These are phyloP conservation scores for Vanrija humicola DNA, from an alignment of 1,284 basidiomycete genomes.

Conservation along the genomic window DNA sequence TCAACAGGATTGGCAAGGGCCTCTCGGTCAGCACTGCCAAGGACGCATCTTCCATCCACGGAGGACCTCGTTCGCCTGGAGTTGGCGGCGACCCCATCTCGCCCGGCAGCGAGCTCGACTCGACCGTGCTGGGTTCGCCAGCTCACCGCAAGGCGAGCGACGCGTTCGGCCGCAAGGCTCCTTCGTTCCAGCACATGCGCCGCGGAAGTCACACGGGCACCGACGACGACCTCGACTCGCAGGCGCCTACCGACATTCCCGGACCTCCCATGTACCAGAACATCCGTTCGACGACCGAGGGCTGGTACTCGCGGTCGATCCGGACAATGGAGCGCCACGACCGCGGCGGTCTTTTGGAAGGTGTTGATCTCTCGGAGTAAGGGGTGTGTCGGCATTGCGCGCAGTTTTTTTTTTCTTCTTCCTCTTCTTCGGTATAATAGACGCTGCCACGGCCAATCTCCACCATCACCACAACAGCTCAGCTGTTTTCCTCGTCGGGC, in stretches of 20 bases:
- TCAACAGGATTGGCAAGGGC: constrained; percentile 16
- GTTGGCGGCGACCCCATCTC: constrained; percentile 1
- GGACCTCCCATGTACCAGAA: constrained; percentile 32
- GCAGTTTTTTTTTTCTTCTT: no score
- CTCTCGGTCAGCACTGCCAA: constrained; percentile 20
- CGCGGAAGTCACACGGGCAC: constrained; percentile 2
- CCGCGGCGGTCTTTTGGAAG: constrained; percentile 21
- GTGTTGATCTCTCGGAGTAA: constrained; percentile 17
- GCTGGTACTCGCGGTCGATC: constrained; percentile 38
- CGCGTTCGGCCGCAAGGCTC: constrained; percentile 8
- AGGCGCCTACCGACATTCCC: constrained; percentile 7
- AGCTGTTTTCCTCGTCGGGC: no score
- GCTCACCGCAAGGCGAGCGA: background rate
- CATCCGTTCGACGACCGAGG: constrained; percentile 38
- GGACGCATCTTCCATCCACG: background rate
- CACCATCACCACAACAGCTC: no score
- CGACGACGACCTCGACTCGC: constrained; percentile 7
- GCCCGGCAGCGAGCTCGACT: constrained; percentile 13
- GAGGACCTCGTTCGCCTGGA: background rate
- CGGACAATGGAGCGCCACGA: constrained; percentile 31
- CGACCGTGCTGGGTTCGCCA: constrained; percentile 15
- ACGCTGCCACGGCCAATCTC: no score
- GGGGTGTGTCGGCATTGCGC: background rate
- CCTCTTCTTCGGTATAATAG: no score
- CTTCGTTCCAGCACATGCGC: background rate